Conservation (phyloP, 2,329 filamentous ascomycete genomes). For the Fusarium torreyae region DNA sequence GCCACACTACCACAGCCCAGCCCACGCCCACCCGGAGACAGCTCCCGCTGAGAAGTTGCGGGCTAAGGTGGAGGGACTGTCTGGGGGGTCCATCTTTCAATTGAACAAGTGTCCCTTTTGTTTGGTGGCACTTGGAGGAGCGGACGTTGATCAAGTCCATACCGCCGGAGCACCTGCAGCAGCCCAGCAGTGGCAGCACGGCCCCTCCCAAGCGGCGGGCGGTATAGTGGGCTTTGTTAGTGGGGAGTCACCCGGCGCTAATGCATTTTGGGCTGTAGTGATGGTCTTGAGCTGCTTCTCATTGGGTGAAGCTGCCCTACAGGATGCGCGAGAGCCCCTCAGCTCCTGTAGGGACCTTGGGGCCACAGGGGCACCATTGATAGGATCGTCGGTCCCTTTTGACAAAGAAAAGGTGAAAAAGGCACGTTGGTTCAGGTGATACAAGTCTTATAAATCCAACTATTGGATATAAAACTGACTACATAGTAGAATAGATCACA, state of each 20-base stretch:
- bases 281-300: not conserved
- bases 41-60: slow-evolving; percentile 35
- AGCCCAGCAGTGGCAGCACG: slow-evolving; percentile 23
- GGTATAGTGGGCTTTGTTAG: slow-evolving; percentile 16
- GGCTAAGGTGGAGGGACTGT: slow-evolving; percentile 27
- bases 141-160: slow-evolving; percentile 33
- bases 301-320: slow-evolving; percentile 36
- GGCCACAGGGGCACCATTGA: slow-evolving; percentile 17
- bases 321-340: slow-evolving; percentile 41
- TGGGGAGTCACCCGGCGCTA: slow-evolving; percentile 28
- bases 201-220: slow-evolving; percentile 41
- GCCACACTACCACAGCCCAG: slow-evolving; percentile 13
- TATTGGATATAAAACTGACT: slow-evolving; percentile 1
- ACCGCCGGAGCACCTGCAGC: slow-evolving; percentile 37
- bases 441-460: slow-evolving; percentile 2
- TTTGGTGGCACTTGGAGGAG: slow-evolving; percentile 38
- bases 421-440: slow-evolving; percentile 11
- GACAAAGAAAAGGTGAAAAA: slow-evolving; percentile 1
- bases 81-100: slow-evolving; percentile 49
- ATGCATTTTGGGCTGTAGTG: slow-evolving; percentile 10
- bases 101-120: slow-evolving; percentile 63
- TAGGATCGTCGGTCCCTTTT: slow-evolving; percentile 20
- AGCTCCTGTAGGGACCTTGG: slow-evolving; percentile 34
- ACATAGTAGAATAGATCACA: not conserved
- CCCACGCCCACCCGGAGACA: slow-evolving; percentile 37